Base-by-base conservation (phyloP, 768 basidiomycete species). In the Trametes maxima region DNA sequence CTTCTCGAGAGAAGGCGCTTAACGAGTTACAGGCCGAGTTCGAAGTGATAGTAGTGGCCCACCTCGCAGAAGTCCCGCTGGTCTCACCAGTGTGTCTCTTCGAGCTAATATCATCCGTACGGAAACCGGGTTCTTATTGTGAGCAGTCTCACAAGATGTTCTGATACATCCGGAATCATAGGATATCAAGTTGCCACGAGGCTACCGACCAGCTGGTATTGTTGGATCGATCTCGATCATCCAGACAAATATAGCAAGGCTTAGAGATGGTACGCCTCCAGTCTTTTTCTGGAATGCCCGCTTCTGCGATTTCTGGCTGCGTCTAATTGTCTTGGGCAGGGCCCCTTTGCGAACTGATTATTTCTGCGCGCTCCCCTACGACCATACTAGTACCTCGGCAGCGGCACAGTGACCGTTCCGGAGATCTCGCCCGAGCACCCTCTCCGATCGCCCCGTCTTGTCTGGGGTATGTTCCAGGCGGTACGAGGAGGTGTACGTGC, bases 161-260 rank as follows among this genome's bases (percentile, higher is more conserved):
- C 60, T 56, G 60, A 56, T 62, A 14, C 28, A 11, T 37, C 25
- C 37, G 13, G 8, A 22, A 55, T 60, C 53, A 60, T 53, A 37
- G 46, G 46, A 28, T 33, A 53, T 54, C 47, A 60, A 22, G 16
- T 3, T n/a, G 49, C 40, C 60, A 62, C 49, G 60, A 62, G 54
- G 60, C 60, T 62, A 62, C 60, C 54, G 48, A 19, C 47, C 54
- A 37, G 42, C 42, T 52, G 54, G 60, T 62, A 50, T 62, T 44
- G 39, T 50, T 47, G 40, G 17, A 6, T 36, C n/a, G 49, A 62
- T 62, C 54, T 44, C 42, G 60, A 56, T 56, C 54, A 43, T 12
- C 17, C 42, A 43, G 54, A 50, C 49, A 46, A 51, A 45, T 39
- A 17, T 40, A 54, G 60, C 21, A 51, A 14, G 40, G 48, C 5